Conservation (phyloP, 805 yeast species). For the Starmerella cellae region DNA sequence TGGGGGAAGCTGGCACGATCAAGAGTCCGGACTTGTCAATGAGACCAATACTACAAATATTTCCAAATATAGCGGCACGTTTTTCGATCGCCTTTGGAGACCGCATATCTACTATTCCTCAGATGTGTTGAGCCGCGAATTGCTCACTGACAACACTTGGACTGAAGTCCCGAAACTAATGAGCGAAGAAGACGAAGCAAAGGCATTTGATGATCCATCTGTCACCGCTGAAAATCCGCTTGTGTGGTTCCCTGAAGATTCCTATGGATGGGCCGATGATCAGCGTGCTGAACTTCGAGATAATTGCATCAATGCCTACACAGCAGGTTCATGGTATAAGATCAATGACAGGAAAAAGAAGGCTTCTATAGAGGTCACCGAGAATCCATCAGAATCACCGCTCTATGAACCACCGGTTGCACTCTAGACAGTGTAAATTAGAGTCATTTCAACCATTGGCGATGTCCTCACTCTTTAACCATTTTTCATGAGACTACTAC, state of each 20-base stretch:
- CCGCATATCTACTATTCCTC: conserved; percentile 44
- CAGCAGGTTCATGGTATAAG: conserved; percentile 50
- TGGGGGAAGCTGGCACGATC: too few species aligned
- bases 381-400: conserved; percentile 16
- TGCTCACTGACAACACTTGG: conserved; percentile 25
- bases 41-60: neutral
- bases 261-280: conserved; percentile 59
- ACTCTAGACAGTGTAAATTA: neutral
- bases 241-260: conserved; percentile 89
- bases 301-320: conserved; percentile 47
- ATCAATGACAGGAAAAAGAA: conserved; percentile 23
- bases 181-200: conserved; percentile 35
- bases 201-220: conserved; percentile 69
- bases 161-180: conserved; percentile 10
- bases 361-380: conserved; percentile 14
- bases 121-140: conserved; percentile 19
- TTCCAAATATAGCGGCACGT: conserved; percentile 10
- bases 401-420: conserved; percentile 13
- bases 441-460: too few species aligned
- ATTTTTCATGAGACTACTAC: too few species aligned
- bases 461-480: neutral
- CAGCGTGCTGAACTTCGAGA: conserved; percentile 43
- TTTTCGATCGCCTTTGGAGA: conserved; percentile 37
- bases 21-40: neutral
- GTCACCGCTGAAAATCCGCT: conserved; percentile 53